Evolutionary conservation across 2,329 filamentous ascomycete genomes (phyloP).

Genomic region (Teratosphaeria pseudoeucalypti): DNA sequence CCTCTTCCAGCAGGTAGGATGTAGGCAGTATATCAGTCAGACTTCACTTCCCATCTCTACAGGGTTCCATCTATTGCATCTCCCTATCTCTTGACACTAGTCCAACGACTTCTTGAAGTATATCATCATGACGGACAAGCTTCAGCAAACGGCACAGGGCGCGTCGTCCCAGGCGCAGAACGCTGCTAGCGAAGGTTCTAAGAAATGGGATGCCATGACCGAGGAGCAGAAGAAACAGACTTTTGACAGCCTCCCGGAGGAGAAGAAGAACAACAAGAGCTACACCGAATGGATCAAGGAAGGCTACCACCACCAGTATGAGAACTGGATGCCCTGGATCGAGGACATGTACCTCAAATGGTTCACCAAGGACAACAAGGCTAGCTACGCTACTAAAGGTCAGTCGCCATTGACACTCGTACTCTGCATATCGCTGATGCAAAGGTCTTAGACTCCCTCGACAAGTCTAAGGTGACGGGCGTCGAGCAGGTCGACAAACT

Average conservation of each 20-base stretch:
- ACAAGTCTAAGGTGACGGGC: constrained; percentile 60
- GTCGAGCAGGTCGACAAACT: constrained; percentile 56
- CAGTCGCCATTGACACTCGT: constrained; percentile 9
- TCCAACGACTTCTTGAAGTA: neutral
- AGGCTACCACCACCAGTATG: constrained; percentile 62
- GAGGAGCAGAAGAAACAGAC: constrained; percentile 26
- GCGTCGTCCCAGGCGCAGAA: constrained; percentile 4
- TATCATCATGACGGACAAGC: constrained; percentile 4
- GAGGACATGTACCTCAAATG: constrained; percentile 62
- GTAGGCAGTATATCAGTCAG: neutral
- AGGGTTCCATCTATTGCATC: neutral
- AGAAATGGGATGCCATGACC: constrained; percentile 25
- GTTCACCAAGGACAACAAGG: constrained; percentile 70
- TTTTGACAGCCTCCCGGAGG: constrained; percentile 21
- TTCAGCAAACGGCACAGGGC: constrained; percentile 5
- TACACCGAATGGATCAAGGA: constrained; percentile 49
- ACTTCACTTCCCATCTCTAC: neutral
- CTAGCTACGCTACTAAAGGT: constrained; percentile 61
- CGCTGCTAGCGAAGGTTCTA: constrained; percentile 11
- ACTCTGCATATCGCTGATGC: neutral
- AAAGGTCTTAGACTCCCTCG: constrained; percentile 46
- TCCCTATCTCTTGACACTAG: neutral
- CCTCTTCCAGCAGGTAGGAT: neutral
- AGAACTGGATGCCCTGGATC: constrained; percentile 66
- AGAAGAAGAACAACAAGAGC: constrained; percentile 22